phyloP scores from a whole-genome alignment of 441 rosid genomes.

The Pelargonium fulgidum region DNA sequence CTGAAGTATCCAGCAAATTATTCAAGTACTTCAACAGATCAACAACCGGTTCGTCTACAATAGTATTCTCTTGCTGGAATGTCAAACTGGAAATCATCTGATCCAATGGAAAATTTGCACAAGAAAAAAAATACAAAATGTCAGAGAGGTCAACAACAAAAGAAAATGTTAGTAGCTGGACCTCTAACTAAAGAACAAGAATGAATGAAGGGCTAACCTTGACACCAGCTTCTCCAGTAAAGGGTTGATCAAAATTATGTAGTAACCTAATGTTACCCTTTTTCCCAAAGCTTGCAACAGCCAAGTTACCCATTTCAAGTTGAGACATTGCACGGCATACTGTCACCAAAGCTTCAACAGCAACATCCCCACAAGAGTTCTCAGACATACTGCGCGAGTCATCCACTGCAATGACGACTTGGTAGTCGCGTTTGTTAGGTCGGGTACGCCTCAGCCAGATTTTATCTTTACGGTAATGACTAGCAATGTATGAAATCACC shows the following conservation, averaged over 20 bases:
- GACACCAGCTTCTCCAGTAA: slow-evolving; percentile 76
- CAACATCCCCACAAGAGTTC: slow-evolving; percentile 77
- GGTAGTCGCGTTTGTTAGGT: slow-evolving; percentile 96
- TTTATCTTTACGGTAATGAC: slow-evolving; percentile 90
- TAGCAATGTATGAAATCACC: slow-evolving; percentile 94
- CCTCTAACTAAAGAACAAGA: background rate
- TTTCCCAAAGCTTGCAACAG: slow-evolving; percentile 89
- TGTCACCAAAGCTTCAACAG: slow-evolving; percentile 85
- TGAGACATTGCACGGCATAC: slow-evolving; percentile 95
- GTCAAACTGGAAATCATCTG: slow-evolving; percentile 89
- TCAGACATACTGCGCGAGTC: slow-evolving; percentile 95
- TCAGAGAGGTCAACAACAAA: background rate
- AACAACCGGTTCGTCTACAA: slow-evolving; percentile 70
- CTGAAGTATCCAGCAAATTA: slow-evolving; percentile 64
- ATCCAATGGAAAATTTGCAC: slow-evolving; percentile 17
- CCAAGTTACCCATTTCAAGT: slow-evolving; percentile 88
- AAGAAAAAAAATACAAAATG: background rate
- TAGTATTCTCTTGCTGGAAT: slow-evolving; percentile 83
- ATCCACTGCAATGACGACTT: slow-evolving; percentile 88
- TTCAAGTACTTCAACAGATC: slow-evolving; percentile 66
- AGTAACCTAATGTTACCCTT: slow-evolving; percentile 73
- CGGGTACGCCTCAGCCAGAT: slow-evolving; percentile 95
- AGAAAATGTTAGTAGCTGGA: background rate
- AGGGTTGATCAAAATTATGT: slow-evolving; percentile 86
- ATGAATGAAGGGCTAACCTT: slow-evolving; percentile 42